Conservation (phyloP, 306 rosid species). For the Quillaja saponaria region DNA sequence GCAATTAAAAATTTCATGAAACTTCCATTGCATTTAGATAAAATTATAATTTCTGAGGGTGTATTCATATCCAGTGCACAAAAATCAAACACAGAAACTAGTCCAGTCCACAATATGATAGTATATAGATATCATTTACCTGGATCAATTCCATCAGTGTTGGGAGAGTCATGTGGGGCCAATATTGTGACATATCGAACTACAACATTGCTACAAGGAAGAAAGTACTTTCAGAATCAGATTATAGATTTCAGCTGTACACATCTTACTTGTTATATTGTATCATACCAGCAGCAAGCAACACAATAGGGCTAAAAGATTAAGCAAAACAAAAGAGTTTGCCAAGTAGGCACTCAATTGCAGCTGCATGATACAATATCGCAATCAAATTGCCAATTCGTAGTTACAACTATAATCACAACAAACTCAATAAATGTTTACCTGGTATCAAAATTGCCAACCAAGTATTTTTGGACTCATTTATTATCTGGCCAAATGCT, state of each 20-base stretch:
- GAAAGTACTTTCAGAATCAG: conserved; percentile 24
- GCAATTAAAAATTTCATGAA: too few species aligned
- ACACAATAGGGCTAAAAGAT: background rate
- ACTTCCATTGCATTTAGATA: too few species aligned
- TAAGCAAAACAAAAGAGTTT: background rate
- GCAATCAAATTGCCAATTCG: too few species aligned
- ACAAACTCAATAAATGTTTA: too few species aligned
- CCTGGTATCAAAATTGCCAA: too few species aligned
- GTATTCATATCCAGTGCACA: background rate
- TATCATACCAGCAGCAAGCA: background rate
- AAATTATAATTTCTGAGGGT: background rate
- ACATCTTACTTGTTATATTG: background rate
- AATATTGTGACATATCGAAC: conserved; percentile 74
- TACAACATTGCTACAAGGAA: conserved; percentile 74
- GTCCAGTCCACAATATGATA: background rate
- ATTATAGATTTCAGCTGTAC: background rate
- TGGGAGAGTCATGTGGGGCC: conserved; percentile 95
- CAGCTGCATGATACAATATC: background rate
- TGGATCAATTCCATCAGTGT: conserved; percentile 97
- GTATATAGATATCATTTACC: conserved; percentile 44
- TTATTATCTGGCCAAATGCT: too few species aligned
- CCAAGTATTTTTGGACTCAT: too few species aligned
- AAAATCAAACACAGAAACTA: conserved; percentile 3
- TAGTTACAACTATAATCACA: too few species aligned
- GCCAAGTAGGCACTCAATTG: background rate